Evolutionary conservation across 2,329 filamentous ascomycete species (phyloP), one percentile per base, ranked within the genome.

Genomic region (Ophiostoma sp.): DNA sequence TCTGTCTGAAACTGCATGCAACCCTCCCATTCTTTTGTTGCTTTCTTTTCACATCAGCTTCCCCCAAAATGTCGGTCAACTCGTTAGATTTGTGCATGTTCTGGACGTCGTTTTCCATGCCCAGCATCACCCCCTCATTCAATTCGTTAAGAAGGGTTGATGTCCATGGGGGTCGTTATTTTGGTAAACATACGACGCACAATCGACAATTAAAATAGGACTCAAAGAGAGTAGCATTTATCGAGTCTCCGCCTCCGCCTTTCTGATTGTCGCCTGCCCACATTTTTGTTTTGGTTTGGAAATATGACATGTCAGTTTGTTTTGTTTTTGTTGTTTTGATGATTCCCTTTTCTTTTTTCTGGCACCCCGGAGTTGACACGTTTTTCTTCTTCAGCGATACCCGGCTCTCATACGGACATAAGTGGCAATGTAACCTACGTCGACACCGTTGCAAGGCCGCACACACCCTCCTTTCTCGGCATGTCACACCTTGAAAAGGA

Each of bases 241-340:
- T 66, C 36, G n/a, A 45, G 61, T 66, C 22, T 66, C 61, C 61
- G 36, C 36, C 61, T 45, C 61, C 61, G 61, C 61, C 15, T 66
- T 42, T 66, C 19, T 66, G 36, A 28, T 28, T 66, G 61, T 45
- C 36, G 22, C 25, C 61, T 28, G 22, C 36, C 36, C 61, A 12
- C 22, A 39, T 61, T 61, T 33, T 63, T 66, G 61, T 28, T 19
- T 17, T 1, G 31, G 6, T 25, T 15, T 6, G 5, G 2, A 28
- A 66, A 45, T 66, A 15, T 45, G 36, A 66, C n/a, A 12, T 17
- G 17, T 28, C 61, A 66, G 4, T 64, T 64, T 64, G 33, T 22
- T 63, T 39, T 22, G 11, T 63, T 63, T 12, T 22, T n/a, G 22
- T 63, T 25, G 22, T 64, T 25, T 15, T 42, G 15, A 2, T 42